Base-by-base conservation (phyloP, 176 grass and related monocot species). In the Elaeis guineensis region DNA sequence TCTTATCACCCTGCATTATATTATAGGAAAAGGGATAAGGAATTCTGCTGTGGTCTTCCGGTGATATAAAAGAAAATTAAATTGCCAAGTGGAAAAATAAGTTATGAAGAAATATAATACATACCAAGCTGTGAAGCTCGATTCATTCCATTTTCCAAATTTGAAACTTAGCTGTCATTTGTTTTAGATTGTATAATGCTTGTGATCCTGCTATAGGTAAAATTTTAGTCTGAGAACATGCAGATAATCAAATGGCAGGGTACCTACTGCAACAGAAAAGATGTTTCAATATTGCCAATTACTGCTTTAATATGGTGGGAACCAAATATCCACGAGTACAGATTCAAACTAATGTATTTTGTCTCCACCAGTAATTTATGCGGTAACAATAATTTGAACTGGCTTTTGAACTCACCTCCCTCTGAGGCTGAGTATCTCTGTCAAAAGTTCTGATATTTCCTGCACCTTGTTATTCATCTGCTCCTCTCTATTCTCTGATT, bases 361-460 rank as follows among this genome's bases (percentile, higher is more conserved):
- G 18, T 63, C 19, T 35, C 49, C 30, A 16, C 35, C 22, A 15
- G 8, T 50, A 50, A 21, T 62, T 19, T n/a, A 49, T 21, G n/a
- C 16, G 57, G 69, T 18, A 51, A 49, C 18, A 60, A 24, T 18
- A 21, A 18, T 16, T 16, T 21, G 25, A 32, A 44, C 35, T 12
- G 8, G 9, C 35, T 44, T 66, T 51, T 32, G 74, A 28, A 62
- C 73, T 78, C 61, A 97, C 93, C 79, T 97, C 65, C 85, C 84
- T 85, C 93, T 91, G 63, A 76, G 78, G 64, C 80, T 52, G 60
- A 77, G 74, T 78, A 97, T 18, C 80, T 91, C 69, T 49, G 80
- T 91, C 49, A 85, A 64, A 26, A 97, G 25, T 61, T 83, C 85
- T 44, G 76, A 76, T 52, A 97, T 63, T 56, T 61, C 73, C 49